Conservation (phyloP, 2,329 filamentous ascomycete genomes). For the Hypoxylon sp. region DNA sequence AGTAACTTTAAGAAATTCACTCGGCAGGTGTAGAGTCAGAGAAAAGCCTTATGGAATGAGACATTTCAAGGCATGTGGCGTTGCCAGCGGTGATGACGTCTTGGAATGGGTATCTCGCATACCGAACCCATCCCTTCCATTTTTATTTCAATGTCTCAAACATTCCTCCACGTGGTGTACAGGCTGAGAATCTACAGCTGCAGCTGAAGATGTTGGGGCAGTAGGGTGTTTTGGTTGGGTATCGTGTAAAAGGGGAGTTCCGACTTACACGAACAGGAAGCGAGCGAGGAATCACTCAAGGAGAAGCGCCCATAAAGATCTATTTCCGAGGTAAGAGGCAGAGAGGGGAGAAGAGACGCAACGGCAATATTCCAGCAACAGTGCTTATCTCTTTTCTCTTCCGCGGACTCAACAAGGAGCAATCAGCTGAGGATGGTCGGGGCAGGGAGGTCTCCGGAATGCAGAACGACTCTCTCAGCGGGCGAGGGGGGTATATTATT, state of each 20-base stretch:
- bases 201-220: constrained; percentile 19
- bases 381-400: constrained; percentile 48
- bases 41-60: constrained; percentile 46
- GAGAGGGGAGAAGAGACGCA: constrained; percentile 47
- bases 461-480: neutral
- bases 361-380: constrained; percentile 62
- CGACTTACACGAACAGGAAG: constrained; percentile 37
- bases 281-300: constrained; percentile 18
- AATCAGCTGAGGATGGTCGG: constrained; percentile 23
- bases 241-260: constrained; percentile 14
- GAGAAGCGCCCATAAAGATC: constrained; percentile 27
- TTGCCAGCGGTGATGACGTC: constrained; percentile 53
- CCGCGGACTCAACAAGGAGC: constrained; percentile 26
- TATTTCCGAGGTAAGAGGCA: constrained; percentile 37
- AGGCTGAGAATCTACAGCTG: constrained; percentile 10
- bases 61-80: constrained; percentile 47
- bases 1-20: constrained; percentile 46
- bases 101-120: constrained; percentile 51
- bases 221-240: neutral
- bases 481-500: constrained; percentile 12
- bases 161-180: constrained; percentile 45
- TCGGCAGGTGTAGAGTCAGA: constrained; percentile 16
- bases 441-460: constrained; percentile 14
- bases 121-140: constrained; percentile 36
- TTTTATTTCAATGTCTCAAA: constrained; percentile 25